These are phyloP conservation scores for Plenodomus biglobosus DNA, from an alignment of 2,329 filamentous ascomycete genomes.

Conservation along the genomic window DNA sequence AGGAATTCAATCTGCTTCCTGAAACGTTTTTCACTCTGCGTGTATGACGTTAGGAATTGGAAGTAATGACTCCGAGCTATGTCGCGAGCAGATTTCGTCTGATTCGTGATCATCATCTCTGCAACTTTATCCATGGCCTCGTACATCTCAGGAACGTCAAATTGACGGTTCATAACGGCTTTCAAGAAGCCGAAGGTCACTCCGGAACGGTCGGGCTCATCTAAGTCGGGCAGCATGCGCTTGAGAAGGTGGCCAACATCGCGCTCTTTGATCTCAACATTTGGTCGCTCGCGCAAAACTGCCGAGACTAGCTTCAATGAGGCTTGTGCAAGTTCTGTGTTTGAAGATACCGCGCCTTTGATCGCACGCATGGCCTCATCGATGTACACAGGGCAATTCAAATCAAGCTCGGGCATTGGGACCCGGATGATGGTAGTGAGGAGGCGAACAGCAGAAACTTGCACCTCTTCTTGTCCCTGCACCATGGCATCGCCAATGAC, in stretches of 20 bases:
- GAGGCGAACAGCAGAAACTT: constrained; percentile 83
- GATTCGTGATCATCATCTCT: constrained; percentile 93
- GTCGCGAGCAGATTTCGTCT: constrained; percentile 84
- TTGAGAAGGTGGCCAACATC: constrained; percentile 81
- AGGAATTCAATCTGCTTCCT: constrained; percentile 86
- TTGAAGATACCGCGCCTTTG: constrained; percentile 73
- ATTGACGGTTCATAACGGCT: constrained; percentile 78
- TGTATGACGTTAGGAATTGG: constrained; percentile 92
- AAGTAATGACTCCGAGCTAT: constrained; percentile 87
- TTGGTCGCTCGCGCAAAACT: constrained; percentile 77
- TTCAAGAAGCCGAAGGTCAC: constrained; percentile 93
- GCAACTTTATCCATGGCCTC: constrained; percentile 82
- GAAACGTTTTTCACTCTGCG: constrained; percentile 87
- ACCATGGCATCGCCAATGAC: constrained; percentile 86
- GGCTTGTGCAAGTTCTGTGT: constrained; percentile 81
- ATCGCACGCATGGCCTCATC: constrained; percentile 83
- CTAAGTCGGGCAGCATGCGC: constrained; percentile 83
- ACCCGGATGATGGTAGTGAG: constrained; percentile 83
- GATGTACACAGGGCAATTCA: constrained; percentile 74
- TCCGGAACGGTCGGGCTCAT: constrained; percentile 88
- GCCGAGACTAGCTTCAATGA: constrained; percentile 85
- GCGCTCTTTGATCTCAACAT: constrained; percentile 74
- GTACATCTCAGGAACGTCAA: constrained; percentile 86
- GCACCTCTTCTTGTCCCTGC: constrained; percentile 86
- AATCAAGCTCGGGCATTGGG: constrained; percentile 69